Conservation (phyloP, 257 asterid genomes). For the Mitragyna speciosa region DNA sequence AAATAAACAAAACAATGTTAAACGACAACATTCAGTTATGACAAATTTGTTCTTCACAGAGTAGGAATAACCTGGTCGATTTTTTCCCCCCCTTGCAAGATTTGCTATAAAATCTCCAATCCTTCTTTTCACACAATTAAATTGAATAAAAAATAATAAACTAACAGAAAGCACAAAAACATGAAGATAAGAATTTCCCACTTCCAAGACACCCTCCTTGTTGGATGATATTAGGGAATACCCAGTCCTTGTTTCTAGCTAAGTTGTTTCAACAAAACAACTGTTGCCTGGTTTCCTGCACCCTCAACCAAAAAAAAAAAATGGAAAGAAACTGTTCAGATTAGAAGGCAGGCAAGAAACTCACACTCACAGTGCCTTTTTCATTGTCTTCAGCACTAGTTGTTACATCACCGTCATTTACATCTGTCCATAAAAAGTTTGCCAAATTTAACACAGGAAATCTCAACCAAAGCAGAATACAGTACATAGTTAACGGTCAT, state of each 20-base stretch:
- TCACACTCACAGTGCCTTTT: conserved; percentile 30
- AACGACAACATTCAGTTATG: not conserved
- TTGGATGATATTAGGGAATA: not conserved
- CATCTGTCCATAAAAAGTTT: conserved; percentile 24
- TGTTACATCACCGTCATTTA: conserved; percentile 15
- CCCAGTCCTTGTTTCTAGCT: not conserved
- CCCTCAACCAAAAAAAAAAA: not conserved
- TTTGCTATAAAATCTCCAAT: not conserved
- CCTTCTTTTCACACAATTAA: not conserved
- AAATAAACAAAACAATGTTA: not conserved
- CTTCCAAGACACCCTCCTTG: not conserved
- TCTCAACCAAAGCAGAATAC: not conserved
- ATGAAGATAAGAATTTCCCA: not conserved
- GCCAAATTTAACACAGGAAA: conserved; percentile 8
- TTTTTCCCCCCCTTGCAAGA: not conserved
- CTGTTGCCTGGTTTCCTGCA: not conserved
- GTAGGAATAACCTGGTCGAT: not conserved
- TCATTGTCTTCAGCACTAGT: conserved; percentile 23
- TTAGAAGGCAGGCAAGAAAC: conserved; percentile 13
- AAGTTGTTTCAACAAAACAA: not conserved
- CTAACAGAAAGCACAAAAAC: not conserved
- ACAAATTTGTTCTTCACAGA: not conserved
- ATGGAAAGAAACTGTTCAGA: not conserved
- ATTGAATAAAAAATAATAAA: not conserved
- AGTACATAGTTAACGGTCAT: not conserved